These are phyloP conservation scores for Trichoderma endophyticum DNA, from an alignment of 2,329 filamentous ascomycete species.

Conservation along the genomic window DNA sequence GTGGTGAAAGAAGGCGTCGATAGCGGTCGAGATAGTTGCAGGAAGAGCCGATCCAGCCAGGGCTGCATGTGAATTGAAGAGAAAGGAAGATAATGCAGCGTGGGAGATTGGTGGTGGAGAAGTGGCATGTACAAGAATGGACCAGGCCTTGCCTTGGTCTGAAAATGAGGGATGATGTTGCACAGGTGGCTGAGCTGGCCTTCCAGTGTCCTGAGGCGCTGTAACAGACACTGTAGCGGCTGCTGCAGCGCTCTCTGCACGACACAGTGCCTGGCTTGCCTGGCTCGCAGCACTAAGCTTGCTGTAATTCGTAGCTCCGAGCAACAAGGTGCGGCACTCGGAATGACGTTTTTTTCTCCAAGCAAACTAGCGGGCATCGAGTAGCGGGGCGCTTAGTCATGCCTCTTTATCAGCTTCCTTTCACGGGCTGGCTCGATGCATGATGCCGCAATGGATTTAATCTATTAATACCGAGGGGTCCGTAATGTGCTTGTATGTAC, in stretches of 20 bases:
- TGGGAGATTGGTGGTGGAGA: slow-evolving; percentile 15
- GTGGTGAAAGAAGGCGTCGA: background rate
- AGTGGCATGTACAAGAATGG: slow-evolving; percentile 7
- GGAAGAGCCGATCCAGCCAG: background rate
- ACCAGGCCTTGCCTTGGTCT: background rate
- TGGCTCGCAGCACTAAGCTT: background rate
- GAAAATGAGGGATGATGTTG: slow-evolving; percentile 7
- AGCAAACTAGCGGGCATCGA: background rate
- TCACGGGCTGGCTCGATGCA: background rate
- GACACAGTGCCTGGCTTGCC: background rate
- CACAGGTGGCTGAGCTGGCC: background rate
- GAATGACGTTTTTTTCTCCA: slow-evolving; percentile 3
- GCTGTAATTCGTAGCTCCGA: background rate
- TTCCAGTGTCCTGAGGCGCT: background rate
- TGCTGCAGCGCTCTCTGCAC: background rate
- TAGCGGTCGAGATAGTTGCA: background rate
- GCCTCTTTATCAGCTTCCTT: background rate
- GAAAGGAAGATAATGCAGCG: background rate
- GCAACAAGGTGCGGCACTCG: background rate
- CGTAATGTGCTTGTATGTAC: background rate
- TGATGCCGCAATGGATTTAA: background rate
- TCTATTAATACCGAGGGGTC: slow-evolving; percentile 3
- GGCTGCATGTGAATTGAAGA: slow-evolving; percentile 12
- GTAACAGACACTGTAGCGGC: background rate
- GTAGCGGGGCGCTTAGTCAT: slow-evolving; percentile 4